Evolutionary conservation across 139 green algal genomes (phyloP), one percentile per base, ranked within the genome.

Genomic region (Monoraphidium neglectum): DNA sequence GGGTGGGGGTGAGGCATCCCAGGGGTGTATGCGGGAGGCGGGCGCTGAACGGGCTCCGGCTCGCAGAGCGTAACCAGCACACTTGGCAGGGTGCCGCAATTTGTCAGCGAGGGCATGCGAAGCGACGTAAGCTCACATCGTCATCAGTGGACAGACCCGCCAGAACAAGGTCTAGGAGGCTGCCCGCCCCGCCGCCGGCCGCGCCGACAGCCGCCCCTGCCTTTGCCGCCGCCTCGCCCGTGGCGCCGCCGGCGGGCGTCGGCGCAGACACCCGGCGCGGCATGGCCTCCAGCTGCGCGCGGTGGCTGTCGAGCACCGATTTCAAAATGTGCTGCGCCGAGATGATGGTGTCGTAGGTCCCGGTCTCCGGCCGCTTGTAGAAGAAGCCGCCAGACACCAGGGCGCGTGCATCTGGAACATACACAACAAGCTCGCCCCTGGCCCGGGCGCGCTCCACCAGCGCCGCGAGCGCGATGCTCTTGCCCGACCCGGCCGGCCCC

Each of bases 291-390:
- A 94, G 53, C 59, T 90, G 78, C 3, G 73, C 38, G 2, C 74
- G 63, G 72, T 95, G 89, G 32, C 43, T 47, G 47, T 86, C 68
- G 26, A 82, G 18, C 46, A 90, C 24, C 33, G 65, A 73, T 18
- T 70, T 82, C 0, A 95, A 74, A 8, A 95, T 69, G 59, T 83
- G 80, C 66, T 84, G 77, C 1, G 89, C 90, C 23, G 85, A 87
- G 8, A 87, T 83, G 4, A 91, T 87, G 0, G 87, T 95, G 79
- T 95, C 89, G 70, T 81, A 95, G 8, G 80, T 18, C 4, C 70
- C 80, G 43, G 78, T 75, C 38, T 82, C 70, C 16, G 8, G 33
- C 15, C 46, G 61, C 26, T 75, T 56, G 33, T 80, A 64, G 69
- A 87, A 91, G 63, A 63, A 83, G 37, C 89, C 90, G 38, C 90